These are phyloP conservation scores for Glaciozyma antarctica DNA, from an alignment of 768 basidiomycete species.

Conservation along the genomic window DNA sequence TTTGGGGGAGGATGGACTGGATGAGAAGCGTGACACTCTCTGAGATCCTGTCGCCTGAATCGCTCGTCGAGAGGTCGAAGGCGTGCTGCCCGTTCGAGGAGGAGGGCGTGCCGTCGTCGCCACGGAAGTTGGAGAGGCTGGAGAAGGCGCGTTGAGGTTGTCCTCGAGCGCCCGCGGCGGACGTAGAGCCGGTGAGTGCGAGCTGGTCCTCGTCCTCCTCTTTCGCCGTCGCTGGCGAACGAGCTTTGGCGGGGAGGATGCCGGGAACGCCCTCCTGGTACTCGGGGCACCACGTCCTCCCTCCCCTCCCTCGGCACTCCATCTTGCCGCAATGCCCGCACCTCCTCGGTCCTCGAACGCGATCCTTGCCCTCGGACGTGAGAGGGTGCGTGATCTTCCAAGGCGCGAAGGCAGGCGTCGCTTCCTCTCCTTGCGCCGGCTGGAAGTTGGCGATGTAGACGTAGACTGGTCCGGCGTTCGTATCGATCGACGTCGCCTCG, in stretches of 20 bases:
- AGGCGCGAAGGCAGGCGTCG: not conserved
- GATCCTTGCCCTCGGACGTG: not conserved
- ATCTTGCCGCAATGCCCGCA: constrained; percentile 1
- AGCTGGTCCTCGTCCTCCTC: not conserved
- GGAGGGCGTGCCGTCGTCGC: not conserved
- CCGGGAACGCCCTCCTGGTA: not conserved
- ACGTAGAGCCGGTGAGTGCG: not conserved
- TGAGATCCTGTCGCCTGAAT: not conserved
- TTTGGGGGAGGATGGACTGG: not conserved
- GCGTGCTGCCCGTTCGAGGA: not conserved
- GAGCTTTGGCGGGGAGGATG: not conserved
- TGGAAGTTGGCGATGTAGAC: constrained; percentile 1
- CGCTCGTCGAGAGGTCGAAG: not conserved
- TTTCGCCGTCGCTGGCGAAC: not conserved
- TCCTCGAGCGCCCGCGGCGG: not conserved
- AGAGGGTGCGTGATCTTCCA: constrained; percentile 4
- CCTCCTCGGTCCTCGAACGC: not conserved
- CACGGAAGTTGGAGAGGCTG: not conserved
- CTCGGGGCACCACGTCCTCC: not conserved
- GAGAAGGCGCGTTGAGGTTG: not conserved
- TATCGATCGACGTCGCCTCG: not conserved
- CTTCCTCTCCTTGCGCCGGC: not conserved
- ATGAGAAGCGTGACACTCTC: not conserved
- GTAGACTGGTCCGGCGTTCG: not conserved
- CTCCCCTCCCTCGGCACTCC: not conserved